phyloP scores from a whole-genome alignment of 306 rosid species.

The Sphenostylis stenocarpa region DNA sequence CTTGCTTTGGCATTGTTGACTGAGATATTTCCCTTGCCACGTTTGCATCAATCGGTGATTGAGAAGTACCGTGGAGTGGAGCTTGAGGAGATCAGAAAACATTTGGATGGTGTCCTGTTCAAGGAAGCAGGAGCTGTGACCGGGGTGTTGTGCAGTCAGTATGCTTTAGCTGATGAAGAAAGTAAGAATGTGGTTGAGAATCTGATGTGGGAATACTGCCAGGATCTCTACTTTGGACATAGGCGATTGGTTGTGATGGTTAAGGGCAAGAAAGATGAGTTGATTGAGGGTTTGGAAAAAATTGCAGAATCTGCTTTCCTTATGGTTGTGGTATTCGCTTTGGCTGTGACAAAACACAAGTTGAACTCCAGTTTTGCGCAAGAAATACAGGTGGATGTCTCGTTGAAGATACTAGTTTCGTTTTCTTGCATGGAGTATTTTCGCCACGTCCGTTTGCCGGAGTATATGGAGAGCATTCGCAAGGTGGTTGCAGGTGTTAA shows the following conservation, averaged over 20 bases:
- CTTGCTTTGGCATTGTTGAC: conserved; percentile 67
- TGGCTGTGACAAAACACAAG: conserved; percentile 78
- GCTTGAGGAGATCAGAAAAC: conserved; percentile 57
- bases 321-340: conserved; percentile 84
- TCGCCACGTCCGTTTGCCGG: conserved; percentile 86
- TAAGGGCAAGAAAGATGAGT: conserved; percentile 49
- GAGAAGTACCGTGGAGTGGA: conserved; percentile 37
- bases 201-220: conserved; percentile 77
- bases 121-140: conserved; percentile 85
- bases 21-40: conserved; percentile 74
- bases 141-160: conserved; percentile 70
- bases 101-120: conserved; percentile 57
- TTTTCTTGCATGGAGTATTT: conserved; percentile 89
- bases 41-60: conserved; percentile 44
- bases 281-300: conserved; percentile 65
- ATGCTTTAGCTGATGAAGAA: conserved; percentile 64
- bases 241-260: conserved; percentile 59
- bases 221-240: conserved; percentile 59
- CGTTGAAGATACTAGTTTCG: conserved; percentile 67
- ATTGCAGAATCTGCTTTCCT: conserved; percentile 86
- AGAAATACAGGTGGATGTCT: conserved; percentile 55
- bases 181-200: conserved; percentile 63
- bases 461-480: conserved; percentile 87
- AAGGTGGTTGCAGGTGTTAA: conserved; percentile 73
- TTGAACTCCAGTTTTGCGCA: conserved; percentile 50